Evolutionary conservation across 2,329 filamentous ascomycete genomes (phyloP).

Genomic region (Neopestalotiopsis rosae): DNA sequence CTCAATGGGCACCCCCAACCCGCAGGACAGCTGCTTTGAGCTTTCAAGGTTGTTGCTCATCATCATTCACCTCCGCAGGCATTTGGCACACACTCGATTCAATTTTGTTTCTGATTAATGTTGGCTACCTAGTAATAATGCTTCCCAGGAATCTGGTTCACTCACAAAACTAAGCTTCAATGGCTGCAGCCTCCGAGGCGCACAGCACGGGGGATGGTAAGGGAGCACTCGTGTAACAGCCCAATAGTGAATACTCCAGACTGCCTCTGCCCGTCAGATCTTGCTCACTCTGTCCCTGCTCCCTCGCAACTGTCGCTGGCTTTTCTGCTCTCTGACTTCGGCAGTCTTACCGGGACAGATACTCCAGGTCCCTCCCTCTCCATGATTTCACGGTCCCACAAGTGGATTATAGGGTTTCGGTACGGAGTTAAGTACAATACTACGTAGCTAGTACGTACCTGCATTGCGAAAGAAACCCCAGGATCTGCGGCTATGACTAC

Average conservation of each 20-base stretch:
- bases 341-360: neutral
- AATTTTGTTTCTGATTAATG: neutral
- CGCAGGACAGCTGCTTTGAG: neutral
- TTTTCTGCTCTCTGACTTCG: neutral
- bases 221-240: neutral
- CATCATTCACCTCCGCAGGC: too few species aligned
- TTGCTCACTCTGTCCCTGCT: too few species aligned
- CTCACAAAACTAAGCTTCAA: neutral
- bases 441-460: neutral
- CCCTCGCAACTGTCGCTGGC: too few species aligned
- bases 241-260: too few species aligned
- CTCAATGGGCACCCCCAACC: neutral
- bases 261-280: too few species aligned
- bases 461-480: neutral
- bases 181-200: neutral
- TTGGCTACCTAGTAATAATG: neutral
- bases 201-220: too few species aligned
- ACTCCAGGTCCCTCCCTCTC: neutral
- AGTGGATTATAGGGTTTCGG: neutral
- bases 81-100: too few species aligned
- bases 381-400: conserved; percentile 10
- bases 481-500: neutral
- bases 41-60: too few species aligned
- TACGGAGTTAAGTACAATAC: neutral
- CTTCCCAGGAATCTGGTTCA: conserved; percentile 9